Evolutionary conservation across 306 rosid species (phyloP).

Genomic region (Castanea mollissima): DNA sequence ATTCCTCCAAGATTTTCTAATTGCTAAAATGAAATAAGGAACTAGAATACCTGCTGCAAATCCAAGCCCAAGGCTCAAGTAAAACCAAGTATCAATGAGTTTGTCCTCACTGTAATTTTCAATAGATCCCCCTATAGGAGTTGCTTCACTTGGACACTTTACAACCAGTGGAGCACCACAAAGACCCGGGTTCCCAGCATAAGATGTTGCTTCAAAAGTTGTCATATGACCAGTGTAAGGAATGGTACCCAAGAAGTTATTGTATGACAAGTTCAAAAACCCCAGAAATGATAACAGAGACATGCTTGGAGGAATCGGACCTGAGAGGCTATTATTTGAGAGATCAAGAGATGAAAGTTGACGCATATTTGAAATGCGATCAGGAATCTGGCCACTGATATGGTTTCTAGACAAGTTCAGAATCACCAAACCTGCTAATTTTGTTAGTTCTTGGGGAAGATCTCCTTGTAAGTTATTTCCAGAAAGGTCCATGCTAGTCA

Average conservation of each 20-base stretch:
- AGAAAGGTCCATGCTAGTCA: slow-evolving; percentile 46
- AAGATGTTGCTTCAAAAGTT: slow-evolving; percentile 34
- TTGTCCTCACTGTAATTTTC: background rate
- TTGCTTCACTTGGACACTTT: slow-evolving; percentile 16
- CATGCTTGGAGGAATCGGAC: slow-evolving; percentile 38
- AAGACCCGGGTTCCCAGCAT: slow-evolving; percentile 39
- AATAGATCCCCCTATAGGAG: background rate
- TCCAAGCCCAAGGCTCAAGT: slow-evolving; percentile 51
- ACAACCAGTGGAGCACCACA: slow-evolving; percentile 39
- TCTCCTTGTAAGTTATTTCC: slow-evolving; percentile 38
- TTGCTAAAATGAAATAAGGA: slow-evolving; percentile 35
- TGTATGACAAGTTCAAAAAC: slow-evolving; percentile 38
- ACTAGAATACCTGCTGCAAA: slow-evolving; percentile 36
- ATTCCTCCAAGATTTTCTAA: slow-evolving; percentile 36
- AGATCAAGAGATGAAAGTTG: slow-evolving; percentile 46
- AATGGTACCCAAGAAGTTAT: slow-evolving; percentile 33
- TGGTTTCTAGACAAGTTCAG: slow-evolving; percentile 43
- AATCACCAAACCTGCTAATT: slow-evolving; percentile 32
- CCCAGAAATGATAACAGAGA: slow-evolving; percentile 38
- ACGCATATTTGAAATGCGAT: slow-evolving; percentile 30
- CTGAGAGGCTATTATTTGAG: slow-evolving; percentile 33
- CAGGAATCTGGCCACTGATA: slow-evolving; percentile 35
- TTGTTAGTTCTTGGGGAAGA: slow-evolving; percentile 37
- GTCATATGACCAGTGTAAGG: slow-evolving; percentile 34
- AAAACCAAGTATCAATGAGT: slow-evolving; percentile 43